Conservation (phyloP, 2,329 filamentous ascomycete species). For the Epichloe sibirici region DNA sequence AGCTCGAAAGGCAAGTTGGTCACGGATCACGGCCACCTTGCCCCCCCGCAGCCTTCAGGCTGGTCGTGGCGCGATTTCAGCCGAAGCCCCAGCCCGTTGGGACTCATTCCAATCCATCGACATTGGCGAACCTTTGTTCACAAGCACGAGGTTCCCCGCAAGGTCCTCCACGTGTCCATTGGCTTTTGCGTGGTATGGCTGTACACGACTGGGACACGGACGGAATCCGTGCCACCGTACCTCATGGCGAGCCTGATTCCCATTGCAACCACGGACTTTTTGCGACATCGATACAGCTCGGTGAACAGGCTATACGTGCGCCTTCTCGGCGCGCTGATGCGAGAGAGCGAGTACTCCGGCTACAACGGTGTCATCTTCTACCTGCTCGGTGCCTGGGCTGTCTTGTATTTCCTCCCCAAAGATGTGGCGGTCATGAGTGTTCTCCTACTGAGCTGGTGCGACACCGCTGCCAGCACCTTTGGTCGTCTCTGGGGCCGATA, state of each 20-base stretch:
- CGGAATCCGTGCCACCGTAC: conserved; percentile 67
- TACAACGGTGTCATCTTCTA: conserved; percentile 99
- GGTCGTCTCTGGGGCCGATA: conserved; percentile 82
- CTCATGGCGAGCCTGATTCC: conserved; percentile 72
- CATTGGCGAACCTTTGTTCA: conserved; percentile 89
- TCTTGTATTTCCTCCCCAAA: conserved; percentile 80
- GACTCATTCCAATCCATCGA: conserved; percentile 87
- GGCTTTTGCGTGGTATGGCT: conserved; percentile 85
- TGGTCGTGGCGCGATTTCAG: conserved; percentile 82
- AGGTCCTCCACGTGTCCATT: conserved; percentile 87
- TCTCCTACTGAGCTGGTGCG: conserved; percentile 90
- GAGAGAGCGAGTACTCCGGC: conserved; percentile 84
- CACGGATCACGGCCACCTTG: conserved; percentile 52
- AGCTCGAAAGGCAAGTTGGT: conserved; percentile 22
- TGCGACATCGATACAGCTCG: conserved; percentile 69
- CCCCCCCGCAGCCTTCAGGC: conserved; percentile 50
- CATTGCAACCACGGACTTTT: conserved; percentile 67
- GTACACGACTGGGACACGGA: conserved; percentile 69
- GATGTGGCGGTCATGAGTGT: conserved; percentile 85
- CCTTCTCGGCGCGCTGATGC: conserved; percentile 81
- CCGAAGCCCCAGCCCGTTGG: conserved; percentile 81
- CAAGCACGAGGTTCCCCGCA: conserved; percentile 92
- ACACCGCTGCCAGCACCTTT: conserved; percentile 91
- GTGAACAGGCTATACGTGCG: conserved; percentile 84
- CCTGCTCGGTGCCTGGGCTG: conserved; percentile 77